phyloP scores from a whole-genome alignment of 1,139 yeast species.

The Saccharomyces hybrid region DNA sequence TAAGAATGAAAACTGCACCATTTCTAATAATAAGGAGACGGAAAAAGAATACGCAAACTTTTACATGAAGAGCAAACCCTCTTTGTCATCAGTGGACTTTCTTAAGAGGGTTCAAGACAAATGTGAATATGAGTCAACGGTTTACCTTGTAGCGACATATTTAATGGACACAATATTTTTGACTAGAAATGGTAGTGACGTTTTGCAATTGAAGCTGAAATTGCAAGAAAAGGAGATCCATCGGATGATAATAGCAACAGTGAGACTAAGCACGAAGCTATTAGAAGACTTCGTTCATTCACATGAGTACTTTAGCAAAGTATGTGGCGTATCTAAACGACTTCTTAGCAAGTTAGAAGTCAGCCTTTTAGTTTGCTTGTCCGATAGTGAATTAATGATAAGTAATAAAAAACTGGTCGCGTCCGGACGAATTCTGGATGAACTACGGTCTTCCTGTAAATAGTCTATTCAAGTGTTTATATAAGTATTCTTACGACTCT shows the following conservation, averaged over 20 bases:
- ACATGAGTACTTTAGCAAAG: constrained; percentile 45
- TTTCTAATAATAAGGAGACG: background rate
- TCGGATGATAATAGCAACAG: constrained; percentile 42
- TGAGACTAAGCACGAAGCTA: constrained; percentile 44
- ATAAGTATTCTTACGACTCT: background rate
- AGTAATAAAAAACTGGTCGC: constrained; percentile 18
- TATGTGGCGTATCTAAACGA: constrained; percentile 42
- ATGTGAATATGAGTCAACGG: constrained; percentile 25
- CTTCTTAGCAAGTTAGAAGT: constrained; percentile 44
- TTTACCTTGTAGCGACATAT: constrained; percentile 24
- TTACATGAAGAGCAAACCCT: constrained; percentile 27
- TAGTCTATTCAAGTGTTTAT: background rate
- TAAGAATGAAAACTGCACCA: background rate
- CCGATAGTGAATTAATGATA: constrained; percentile 18
- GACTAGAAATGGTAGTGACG: constrained; percentile 34
- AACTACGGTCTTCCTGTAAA: constrained; percentile 6
- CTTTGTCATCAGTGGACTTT: constrained; percentile 21
- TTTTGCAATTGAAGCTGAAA: constrained; percentile 33
- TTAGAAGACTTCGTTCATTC: constrained; percentile 47
- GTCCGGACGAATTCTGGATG: constrained; percentile 13
- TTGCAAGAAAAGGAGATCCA: constrained; percentile 36
- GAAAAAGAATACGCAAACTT: constrained; percentile 11
- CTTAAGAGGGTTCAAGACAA: constrained; percentile 27
- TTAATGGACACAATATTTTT: constrained; percentile 33
- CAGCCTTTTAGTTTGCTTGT: constrained; percentile 34